These are phyloP conservation scores for Apiospora aurea DNA, from an alignment of 2,329 filamentous ascomycete species.

Conservation along the genomic window DNA sequence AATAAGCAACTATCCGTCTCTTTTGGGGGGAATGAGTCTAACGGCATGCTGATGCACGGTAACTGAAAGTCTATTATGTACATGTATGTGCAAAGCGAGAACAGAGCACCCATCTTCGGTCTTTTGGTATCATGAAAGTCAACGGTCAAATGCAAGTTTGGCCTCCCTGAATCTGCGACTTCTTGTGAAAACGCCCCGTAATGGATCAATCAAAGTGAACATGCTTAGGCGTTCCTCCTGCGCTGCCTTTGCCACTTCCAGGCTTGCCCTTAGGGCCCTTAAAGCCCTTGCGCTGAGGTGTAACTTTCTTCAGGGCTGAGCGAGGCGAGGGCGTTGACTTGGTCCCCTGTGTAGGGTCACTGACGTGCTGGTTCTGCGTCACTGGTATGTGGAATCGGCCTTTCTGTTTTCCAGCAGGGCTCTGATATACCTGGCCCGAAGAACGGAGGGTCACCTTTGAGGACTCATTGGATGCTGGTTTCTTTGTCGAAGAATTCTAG, in stretches of 20 bases:
- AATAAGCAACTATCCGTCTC: neutral
- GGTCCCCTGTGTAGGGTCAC: neutral
- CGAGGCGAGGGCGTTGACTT: neutral
- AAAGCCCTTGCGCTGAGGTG: neutral
- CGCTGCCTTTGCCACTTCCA: neutral
- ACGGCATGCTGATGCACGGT: neutral
- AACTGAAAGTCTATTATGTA: slow-evolving; percentile 13
- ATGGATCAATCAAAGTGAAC: neutral
- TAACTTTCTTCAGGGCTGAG: neutral
- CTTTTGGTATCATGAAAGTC: slow-evolving; percentile 21
- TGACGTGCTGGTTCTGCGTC: slow-evolving; percentile 4
- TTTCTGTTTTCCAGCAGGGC: neutral
- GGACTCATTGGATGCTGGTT: neutral
- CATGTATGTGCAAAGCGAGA: neutral
- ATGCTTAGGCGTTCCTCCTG: slow-evolving; percentile 1
- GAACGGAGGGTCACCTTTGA: neutral
- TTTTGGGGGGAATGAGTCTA: neutral
- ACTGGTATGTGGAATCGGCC: neutral
- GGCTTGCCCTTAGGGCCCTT: neutral
- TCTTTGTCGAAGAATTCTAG: neutral
- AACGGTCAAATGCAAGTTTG: slow-evolving; percentile 6
- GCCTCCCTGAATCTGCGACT: slow-evolving; percentile 14
- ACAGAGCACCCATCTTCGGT: neutral
- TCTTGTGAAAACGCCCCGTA: neutral
- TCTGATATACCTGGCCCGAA: neutral